Evolutionary conservation across 441 rosid genomes (phyloP), one percentile per base, ranked within the genome.

Genomic region (Theobroma grandiflorum): DNA sequence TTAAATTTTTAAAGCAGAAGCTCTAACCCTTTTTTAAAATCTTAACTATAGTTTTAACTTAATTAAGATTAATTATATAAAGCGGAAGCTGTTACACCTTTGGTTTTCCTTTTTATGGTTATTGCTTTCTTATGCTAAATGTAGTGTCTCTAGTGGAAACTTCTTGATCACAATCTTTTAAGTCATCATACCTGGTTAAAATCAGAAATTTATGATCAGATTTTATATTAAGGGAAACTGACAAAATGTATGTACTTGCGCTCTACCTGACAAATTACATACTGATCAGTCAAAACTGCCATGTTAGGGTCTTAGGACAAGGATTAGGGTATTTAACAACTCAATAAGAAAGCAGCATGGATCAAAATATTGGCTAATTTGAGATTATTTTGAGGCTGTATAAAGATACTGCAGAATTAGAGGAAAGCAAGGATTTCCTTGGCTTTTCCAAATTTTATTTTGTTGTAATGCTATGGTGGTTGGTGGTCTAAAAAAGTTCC

Each of bases 91-190:
- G 31, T 11, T 42, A 10, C 4, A n/a, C 33, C 9, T 68, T 69
- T 11, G 3, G 47, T 14, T 14, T 69, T 6, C 33, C 8, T 22
- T 26, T 7, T 11, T 40, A 3, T 49, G 74, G 31, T 26, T 26
- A 26, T 26, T 26, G 31, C 31, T 38, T 70, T 71, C 49, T 10
- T 53, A 18, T 18, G n/a, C 18, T 47, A 53, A 53, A 53, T 35
- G n/a, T 53, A 52, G 63, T n/a, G 42, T 71, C 22, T 16, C 15
- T 68, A n/a, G 45, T 31, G 45, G 31, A 37, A 53, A 72, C 47
- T 72, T 72, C 62, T 52, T 52, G 9, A 37, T 53, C 76, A 55
- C 37, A 72, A 33, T 50, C 75, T 72, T 72, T 35, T 6, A 8
- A 45, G 49, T 45, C 49, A 8, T 45, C 49, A 45, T 8, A 8